phyloP scores from a whole-genome alignment of 192 early-diverging fungal species.

The Rhizophagus clarus region DNA sequence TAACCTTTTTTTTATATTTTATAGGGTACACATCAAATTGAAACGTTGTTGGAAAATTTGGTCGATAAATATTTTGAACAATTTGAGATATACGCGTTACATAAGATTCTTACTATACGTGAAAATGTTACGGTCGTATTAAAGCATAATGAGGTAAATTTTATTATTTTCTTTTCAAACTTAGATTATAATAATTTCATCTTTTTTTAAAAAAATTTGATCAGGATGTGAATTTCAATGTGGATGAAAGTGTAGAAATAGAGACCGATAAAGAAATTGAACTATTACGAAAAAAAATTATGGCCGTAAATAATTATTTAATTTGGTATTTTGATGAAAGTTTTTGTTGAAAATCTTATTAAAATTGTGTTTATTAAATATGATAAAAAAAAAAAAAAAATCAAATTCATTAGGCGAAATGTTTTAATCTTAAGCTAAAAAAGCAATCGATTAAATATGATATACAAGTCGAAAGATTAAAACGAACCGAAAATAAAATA shows the following conservation, averaged over 20 bases:
- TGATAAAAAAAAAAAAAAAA: neutral
- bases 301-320: slow-evolving; percentile 38
- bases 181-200: neutral
- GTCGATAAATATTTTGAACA: slow-evolving; percentile 85
- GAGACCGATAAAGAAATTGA: slow-evolving; percentile 46
- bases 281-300: slow-evolving; percentile 41
- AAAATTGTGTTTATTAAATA: neutral
- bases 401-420: slow-evolving; percentile 38
- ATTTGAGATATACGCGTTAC: slow-evolving; percentile 76
- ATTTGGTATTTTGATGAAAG: neutral
- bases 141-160: slow-evolving; percentile 55
- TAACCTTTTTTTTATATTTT: neutral
- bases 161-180: neutral
- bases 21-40: slow-evolving; percentile 71
- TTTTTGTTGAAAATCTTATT: neutral
- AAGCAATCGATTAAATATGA: slow-evolving; percentile 38
- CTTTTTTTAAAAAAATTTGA: neutral
- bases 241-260: slow-evolving; percentile 36
- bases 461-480: neutral
- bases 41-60: slow-evolving; percentile 74
- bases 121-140: slow-evolving; percentile 54
- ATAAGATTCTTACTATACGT: slow-evolving; percentile 75
- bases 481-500: neutral
- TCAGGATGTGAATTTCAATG: slow-evolving; percentile 40
- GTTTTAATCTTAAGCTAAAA: slow-evolving; percentile 41